Conservation (phyloP, 2,329 filamentous ascomycete genomes). For the Conoideocrella luteorostrata region DNA sequence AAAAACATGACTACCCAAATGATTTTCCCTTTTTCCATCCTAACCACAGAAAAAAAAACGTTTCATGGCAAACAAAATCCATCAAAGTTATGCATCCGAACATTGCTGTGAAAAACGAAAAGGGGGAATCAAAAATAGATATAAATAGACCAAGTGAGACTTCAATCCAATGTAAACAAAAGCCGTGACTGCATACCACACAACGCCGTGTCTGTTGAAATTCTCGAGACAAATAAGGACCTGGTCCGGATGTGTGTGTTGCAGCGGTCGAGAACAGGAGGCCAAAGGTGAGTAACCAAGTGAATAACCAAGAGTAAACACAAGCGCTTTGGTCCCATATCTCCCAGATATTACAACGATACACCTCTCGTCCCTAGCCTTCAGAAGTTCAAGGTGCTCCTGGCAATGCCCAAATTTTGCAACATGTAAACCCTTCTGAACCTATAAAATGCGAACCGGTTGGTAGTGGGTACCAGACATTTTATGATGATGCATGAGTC, state of each 20-base stretch:
- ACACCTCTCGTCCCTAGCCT: background rate
- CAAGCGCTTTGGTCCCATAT: background rate
- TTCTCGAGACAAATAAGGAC: constrained; percentile 1
- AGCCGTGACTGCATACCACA: constrained; percentile 4
- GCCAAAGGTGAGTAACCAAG: background rate
- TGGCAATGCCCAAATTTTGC: constrained; percentile 6
- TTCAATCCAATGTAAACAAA: constrained; percentile 1
- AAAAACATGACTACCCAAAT: background rate
- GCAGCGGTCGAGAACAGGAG: background rate
- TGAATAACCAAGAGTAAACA: too few relatives aligned
- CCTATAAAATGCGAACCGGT: constrained; percentile 8
- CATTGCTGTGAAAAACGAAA: constrained; percentile 2
- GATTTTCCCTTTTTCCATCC: background rate
- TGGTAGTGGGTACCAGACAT: constrained; percentile 4
- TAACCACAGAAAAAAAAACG: background rate
- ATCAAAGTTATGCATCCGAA: background rate
- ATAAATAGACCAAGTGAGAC: background rate
- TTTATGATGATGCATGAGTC: constrained; percentile 8
- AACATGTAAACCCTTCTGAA: constrained; percentile 3
- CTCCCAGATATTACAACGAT: background rate
- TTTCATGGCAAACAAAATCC: background rate
- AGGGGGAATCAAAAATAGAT: constrained; percentile 9
- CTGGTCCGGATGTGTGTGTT: constrained; percentile 2
- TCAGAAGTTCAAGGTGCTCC: constrained; percentile 4
- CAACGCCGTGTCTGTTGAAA: constrained; percentile 3